Percentiles rank a stretch among this genome's conserved stretches.
These are phyloP conservation scores for Lithohypha guttulata DNA, from an alignment of 2,329 filamentous ascomycete genomes.

Conservation along the genomic window DNA sequence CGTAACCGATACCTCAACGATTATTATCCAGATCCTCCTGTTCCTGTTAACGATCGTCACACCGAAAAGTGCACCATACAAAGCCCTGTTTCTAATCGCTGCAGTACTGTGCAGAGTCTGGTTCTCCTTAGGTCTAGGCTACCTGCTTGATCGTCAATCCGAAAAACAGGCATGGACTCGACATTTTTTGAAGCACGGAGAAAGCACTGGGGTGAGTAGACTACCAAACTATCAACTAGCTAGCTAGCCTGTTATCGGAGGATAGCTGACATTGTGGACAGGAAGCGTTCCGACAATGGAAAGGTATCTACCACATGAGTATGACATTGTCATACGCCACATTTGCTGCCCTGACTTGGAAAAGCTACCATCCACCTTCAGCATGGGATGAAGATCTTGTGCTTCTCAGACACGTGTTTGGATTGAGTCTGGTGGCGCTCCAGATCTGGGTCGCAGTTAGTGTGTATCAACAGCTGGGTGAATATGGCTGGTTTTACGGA, in stretches of 20 bases:
- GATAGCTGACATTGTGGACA: too few species aligned
- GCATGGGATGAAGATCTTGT: slow-evolving; percentile 84
- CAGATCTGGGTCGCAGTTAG: slow-evolving; percentile 89
- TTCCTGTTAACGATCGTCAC: slow-evolving; percentile 62
- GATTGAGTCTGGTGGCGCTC: slow-evolving; percentile 66
- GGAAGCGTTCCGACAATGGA: slow-evolving; percentile 99
- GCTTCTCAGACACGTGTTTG: slow-evolving; percentile 76
- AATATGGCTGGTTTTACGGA: slow-evolving; percentile 98
- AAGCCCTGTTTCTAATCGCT: slow-evolving; percentile 69
- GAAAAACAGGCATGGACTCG: slow-evolving; percentile 89
- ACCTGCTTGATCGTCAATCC: slow-evolving; percentile 76
- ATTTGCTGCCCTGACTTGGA: slow-evolving; percentile 87
- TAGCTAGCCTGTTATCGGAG: too few species aligned
- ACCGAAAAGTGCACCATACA: slow-evolving; percentile 63
- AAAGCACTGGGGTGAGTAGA: slow-evolving; percentile 67
- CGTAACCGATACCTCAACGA: slow-evolving; percentile 68
- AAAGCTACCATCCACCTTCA: slow-evolving; percentile 79
- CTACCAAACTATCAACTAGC: too few species aligned
- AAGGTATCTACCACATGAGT: slow-evolving; percentile 85
- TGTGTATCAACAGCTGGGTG: slow-evolving; percentile 89
- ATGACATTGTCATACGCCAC: slow-evolving; percentile 82
- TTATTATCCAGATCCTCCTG: slow-evolving; percentile 67
- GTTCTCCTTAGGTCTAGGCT: slow-evolving; percentile 81
- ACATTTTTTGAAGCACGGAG: slow-evolving; percentile 94
- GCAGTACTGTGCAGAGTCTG: slow-evolving; percentile 77